Evolutionary conservation across 2,329 filamentous ascomycete species (phyloP), one percentile per base, ranked within the genome.

Genomic region (Aspergillus sp.): DNA sequence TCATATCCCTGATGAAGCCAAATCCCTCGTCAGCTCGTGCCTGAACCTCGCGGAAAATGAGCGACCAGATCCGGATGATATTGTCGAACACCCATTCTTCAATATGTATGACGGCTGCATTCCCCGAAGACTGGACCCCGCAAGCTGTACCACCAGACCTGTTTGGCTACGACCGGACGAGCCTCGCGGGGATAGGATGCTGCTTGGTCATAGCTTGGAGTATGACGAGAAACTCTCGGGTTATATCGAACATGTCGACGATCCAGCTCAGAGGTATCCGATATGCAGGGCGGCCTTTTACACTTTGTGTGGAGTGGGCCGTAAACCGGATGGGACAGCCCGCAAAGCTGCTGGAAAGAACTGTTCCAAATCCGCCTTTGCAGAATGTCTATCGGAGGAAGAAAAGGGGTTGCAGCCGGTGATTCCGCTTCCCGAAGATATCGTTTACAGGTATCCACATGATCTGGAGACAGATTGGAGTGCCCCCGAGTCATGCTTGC

Each of bases 81-180:
- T 79, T 49, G 77, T 79, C 6, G 75, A 77, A 36, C 76, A 79
- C 53, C 66, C 70, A 4, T 79, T 80, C 53, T 79, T 80, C 65
- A 76, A 71, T 46, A 79, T 78, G 76, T 75, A 76, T 44, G 64
- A 71, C 21, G 76, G 77, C 9, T 76, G 71, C 40, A 78, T 79
- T 58, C 76, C 77, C 14, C 67, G 70, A 19, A 64, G 69, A 41
- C 62, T 79, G 20, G 74, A 76, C 23, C 64, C 71, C 14, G 59
- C 64, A 16, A 75, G 70, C 43, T 70, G 71, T 20, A 62, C 66
- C 45, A 65, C 68, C 23, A 72, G 66, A 42, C 77, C 77, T 4
- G 50, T 64, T 4, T 79, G 76, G 74, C 64, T 79, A 14, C 71
- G 68, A 43, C 64, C 68, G 20, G 65, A 71, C n/a, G 69, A 75